Base-by-base conservation (phyloP, 225 moss, liverwort and hornwort species). In the Pseudisothecium myosuroides region DNA sequence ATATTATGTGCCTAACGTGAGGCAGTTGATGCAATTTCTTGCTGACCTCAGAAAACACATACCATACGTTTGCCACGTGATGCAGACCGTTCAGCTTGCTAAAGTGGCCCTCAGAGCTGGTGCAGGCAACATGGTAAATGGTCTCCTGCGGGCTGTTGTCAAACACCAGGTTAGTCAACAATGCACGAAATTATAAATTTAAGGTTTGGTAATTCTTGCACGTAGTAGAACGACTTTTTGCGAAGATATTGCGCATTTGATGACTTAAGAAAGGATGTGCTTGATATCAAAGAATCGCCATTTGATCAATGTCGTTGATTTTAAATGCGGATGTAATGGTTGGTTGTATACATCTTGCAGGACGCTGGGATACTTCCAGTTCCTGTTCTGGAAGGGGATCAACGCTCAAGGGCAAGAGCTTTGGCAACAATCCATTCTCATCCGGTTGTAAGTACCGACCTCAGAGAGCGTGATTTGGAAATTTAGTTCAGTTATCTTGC, bases 91-190 rank as follows among this genome's bases (percentile, higher is more conserved):
- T 78, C 92, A 95, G 90, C 95, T 96, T 90, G 96, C 96, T 65
- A 96, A 96, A 91, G 93, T 95, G 61, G 96, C 95, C 67, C 91
- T 96, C 36, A 93, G 95, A 89, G 92, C 93, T 73, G 96, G 96
- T 82, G 96, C 96, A 72, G 96, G 96, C 73, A 95, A 93, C 91
- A 91, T 96, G 89, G 96, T 96, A 54, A 96, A 96, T 91, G 96
- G 94, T 56, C 94, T 96, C 54, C 86, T 96, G 85, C 91, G 95
- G 23, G 83, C 92, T 85, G 93, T 94, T 84, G 90, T 93, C 66
- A 86, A 88, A 69, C 90, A 93, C 86, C 93, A 96, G 96, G 96
- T 96, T 83, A 87, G 90, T 83, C 45, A 80, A 68, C 41, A 56
- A 45, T 84, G 31, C 32, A 77, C 4, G 36, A 14, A 79, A 31